Percentiles rank a stretch among this genome's conserved stretches.
Evolutionary conservation across 2,329 filamentous ascomycete genomes (phyloP).

Genomic region (Neoscytalidium dimidiatum): DNA sequence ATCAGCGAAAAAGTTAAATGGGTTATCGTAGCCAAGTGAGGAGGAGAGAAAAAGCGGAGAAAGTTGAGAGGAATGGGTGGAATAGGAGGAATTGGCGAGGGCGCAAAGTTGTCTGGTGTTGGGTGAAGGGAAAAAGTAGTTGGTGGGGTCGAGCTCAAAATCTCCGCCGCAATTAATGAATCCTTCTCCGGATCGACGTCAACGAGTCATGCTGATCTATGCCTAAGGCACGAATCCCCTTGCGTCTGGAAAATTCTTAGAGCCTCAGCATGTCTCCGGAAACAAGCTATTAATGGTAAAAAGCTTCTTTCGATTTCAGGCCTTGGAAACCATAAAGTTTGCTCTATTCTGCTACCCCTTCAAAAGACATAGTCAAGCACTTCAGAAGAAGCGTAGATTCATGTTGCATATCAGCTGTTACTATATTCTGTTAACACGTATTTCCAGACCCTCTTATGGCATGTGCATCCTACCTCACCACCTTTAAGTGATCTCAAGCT

Average conservation of each 20-base stretch:
- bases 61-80: background rate
- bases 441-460: too few relatives aligned
- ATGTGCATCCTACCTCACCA: too few relatives aligned
- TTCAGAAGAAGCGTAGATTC: too few relatives aligned
- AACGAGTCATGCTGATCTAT: slow-evolving; percentile 16
- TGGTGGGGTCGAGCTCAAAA: slow-evolving; percentile 18
- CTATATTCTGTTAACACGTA: background rate
- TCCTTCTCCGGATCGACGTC: slow-evolving; percentile 19
- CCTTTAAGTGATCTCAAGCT: too few relatives aligned
- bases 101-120: background rate
- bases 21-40: background rate
- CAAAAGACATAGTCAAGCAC: too few relatives aligned
- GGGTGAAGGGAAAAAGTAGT: slow-evolving; percentile 11
- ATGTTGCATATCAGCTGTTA: too few relatives aligned
- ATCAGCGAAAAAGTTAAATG: background rate
- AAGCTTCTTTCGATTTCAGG: too few relatives aligned
- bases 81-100: background rate
- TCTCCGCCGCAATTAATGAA: background rate
- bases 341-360: too few relatives aligned
- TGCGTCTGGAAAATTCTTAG: background rate
- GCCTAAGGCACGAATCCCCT: background rate
- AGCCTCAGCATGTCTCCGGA: background rate
- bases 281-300: background rate
- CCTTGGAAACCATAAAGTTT: too few relatives aligned
- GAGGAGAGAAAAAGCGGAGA: background rate